phyloP scores from a whole-genome alignment of 768 basidiomycete species.

The Pleurotus salmoneostramineus region DNA sequence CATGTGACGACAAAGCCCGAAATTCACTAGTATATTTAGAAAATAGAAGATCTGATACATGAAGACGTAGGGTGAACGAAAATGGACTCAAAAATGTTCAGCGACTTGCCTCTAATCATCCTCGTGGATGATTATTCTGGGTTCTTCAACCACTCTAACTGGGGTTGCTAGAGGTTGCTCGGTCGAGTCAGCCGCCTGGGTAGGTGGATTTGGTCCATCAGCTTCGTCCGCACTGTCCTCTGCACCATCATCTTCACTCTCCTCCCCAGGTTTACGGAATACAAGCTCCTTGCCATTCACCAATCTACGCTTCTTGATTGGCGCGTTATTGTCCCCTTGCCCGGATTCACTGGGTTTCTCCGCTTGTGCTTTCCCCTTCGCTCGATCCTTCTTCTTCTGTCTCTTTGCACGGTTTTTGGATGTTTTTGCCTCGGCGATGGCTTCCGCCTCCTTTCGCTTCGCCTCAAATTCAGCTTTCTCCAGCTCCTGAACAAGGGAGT shows the following conservation, averaged over 20 bases:
- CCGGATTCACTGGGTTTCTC: slow-evolving; percentile 21
- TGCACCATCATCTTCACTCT: slow-evolving; percentile 28
- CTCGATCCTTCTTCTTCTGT: slow-evolving; percentile 84
- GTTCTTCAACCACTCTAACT: slow-evolving; percentile 23
- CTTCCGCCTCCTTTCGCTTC: slow-evolving; percentile 68
- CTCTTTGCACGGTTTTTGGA: slow-evolving; percentile 93
- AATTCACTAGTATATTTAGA: too few relatives aligned
- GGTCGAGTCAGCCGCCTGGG: not conserved
- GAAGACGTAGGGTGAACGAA: not conserved
- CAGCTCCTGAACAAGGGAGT: slow-evolving; percentile 47
- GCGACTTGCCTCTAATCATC: slow-evolving; percentile 30
- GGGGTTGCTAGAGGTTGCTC: not conserved
- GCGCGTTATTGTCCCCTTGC: slow-evolving; percentile 28
- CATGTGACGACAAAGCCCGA: too few relatives aligned
- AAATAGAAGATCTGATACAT: not conserved
- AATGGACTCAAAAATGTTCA: not conserved
- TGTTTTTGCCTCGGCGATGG: slow-evolving; percentile 79
- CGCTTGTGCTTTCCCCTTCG: slow-evolving; percentile 39
- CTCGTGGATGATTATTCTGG: slow-evolving; percentile 45
- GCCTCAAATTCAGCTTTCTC: slow-evolving; percentile 71
- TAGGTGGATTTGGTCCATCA: not conserved
- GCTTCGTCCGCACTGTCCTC: slow-evolving; percentile 9
- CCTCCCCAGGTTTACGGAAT: slow-evolving; percentile 41
- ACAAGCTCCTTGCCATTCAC: slow-evolving; percentile 74
- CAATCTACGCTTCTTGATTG: slow-evolving; percentile 76